These are phyloP conservation scores for Lactifluus subvellereus DNA, from an alignment of 768 basidiomycete species.

Conservation along the genomic window DNA sequence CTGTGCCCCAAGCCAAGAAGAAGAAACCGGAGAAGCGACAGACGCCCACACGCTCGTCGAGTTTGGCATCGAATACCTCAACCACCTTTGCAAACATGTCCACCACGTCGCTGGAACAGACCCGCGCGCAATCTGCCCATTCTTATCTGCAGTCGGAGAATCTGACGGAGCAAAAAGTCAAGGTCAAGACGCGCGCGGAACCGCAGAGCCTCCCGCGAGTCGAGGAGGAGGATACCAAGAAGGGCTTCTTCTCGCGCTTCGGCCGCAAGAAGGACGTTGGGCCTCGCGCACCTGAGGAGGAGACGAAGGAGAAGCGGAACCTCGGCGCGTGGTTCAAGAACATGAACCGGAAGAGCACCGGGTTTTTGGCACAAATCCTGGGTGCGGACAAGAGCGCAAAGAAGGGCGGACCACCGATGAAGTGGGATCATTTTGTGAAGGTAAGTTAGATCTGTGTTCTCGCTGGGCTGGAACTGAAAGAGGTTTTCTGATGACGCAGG, in stretches of 20 bases:
- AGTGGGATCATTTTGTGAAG: constrained; percentile 33
- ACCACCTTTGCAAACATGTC: constrained; percentile 31
- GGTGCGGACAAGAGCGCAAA: constrained; percentile 24
- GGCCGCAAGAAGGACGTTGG: constrained; percentile 35
- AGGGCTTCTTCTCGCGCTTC: constrained; percentile 50
- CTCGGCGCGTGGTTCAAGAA: constrained; percentile 21
- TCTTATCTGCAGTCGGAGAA: constrained; percentile 58
- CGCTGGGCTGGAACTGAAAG: not conserved
- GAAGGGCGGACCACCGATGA: constrained; percentile 27
- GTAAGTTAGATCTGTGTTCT: constrained; percentile 12
- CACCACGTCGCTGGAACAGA: constrained; percentile 38
- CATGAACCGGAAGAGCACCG: constrained; percentile 24
- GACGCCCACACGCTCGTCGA: constrained; percentile 16
- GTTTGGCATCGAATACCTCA: constrained; percentile 24
- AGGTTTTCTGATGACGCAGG: constrained; percentile 16
- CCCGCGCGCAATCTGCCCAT: constrained; percentile 60
- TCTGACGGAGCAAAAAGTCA: constrained; percentile 45
- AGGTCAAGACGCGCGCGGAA: constrained; percentile 66
- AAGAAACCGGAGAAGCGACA: constrained; percentile 14
- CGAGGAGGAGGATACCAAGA: constrained; percentile 35
- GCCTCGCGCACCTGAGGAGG: constrained; percentile 14
- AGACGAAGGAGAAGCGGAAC: constrained; percentile 35
- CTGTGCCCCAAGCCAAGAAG: constrained; percentile 9
- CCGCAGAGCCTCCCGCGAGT: constrained; percentile 47
- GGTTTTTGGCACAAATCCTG: constrained; percentile 25